Evolutionary conservation across 2,329 filamentous ascomycete genomes (phyloP).

Genomic region (Lachnellula cervina): DNA sequence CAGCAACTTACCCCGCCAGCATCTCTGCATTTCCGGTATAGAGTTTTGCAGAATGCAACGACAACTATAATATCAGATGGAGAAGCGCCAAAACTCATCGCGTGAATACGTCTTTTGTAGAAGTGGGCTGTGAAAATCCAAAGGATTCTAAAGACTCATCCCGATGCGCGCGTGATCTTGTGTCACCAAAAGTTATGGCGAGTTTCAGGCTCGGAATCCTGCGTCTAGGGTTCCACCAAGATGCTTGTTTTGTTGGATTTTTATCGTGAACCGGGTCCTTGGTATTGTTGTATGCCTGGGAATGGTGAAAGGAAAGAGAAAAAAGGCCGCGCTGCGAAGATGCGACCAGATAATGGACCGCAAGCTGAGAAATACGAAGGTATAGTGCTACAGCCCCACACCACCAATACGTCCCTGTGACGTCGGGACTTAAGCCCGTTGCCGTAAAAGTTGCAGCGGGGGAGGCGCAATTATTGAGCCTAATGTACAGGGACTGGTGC

Average conservation of each 20-base stretch:
- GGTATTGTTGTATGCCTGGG: background rate
- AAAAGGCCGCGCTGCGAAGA: background rate
- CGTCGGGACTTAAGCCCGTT: background rate
- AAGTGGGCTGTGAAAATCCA: background rate
- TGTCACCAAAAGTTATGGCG: background rate
- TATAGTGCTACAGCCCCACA: background rate
- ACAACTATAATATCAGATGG: conserved; percentile 47
- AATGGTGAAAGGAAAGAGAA: background rate
- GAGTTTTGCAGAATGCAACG: conserved; percentile 49
- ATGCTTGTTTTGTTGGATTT: background rate
- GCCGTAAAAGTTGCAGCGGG: background rate
- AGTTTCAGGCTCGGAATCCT: background rate
- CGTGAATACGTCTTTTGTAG: background rate
- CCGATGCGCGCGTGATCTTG: background rate
- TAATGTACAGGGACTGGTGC: background rate
- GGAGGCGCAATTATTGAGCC: background rate
- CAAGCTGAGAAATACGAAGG: background rate
- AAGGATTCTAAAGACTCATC: background rate
- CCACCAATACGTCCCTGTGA: background rate
- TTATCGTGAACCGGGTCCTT: background rate
- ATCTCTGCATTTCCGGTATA: conserved; percentile 50
- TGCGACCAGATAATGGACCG: background rate
- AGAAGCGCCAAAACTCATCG: conserved; percentile 30
- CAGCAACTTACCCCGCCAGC: conserved; percentile 32
- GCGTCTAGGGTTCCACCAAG: background rate